A percentile compares a stretch with the other conserved stretches of the same genome.
Evolutionary conservation across 495 filamentous ascomycete genomes (phyloP).

Genomic region (Monascus purpureus): DNA sequence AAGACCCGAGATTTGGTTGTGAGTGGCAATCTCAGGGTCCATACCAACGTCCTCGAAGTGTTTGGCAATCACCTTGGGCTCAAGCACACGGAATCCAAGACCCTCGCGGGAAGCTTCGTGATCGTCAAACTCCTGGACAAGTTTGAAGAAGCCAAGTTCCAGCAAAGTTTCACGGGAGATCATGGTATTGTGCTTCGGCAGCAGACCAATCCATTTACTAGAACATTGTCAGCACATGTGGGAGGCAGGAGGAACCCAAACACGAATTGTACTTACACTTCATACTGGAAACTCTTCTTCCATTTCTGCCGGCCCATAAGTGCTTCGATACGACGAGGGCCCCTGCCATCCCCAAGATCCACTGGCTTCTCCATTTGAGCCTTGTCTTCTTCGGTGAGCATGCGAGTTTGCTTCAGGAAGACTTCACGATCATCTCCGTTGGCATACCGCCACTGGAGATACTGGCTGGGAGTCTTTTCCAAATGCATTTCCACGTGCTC

Average conservation of each 20-base stretch:
- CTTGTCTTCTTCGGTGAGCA: conserved; percentile 71
- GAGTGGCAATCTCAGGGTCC: conserved; percentile 94
- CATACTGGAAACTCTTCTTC: conserved; percentile 99
- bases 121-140: conserved; percentile 96
- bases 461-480: conserved; percentile 98
- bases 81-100: conserved; percentile 84
- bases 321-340: conserved; percentile 63
- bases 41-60: conserved; percentile 96
- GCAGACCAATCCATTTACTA: conserved; percentile 73
- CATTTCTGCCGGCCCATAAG: conserved; percentile 95
- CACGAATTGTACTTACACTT: conserved; percentile 51
- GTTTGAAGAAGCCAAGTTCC: conserved; percentile 74
- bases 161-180: conserved; percentile 87
- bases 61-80: conserved; percentile 87
- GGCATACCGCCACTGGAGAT: conserved; percentile 96
- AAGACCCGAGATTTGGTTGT: conserved; percentile 94
- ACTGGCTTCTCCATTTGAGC: conserved; percentile 82
- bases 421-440: conserved; percentile 96
- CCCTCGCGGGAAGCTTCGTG: conserved; percentile 96
- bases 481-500: conserved; percentile 99
- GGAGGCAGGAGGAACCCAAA: too few relatives aligned
- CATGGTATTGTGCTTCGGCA: conserved; percentile 86
- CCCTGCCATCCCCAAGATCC: conserved; percentile 70
- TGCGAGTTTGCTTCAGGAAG: conserved; percentile 89
- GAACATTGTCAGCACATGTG: conserved; percentile 10